Evolutionary conservation across 2,329 filamentous ascomycete genomes (phyloP), one percentile per base, ranked within the genome.

Genomic region (Dactylonectria macrodidyma): DNA sequence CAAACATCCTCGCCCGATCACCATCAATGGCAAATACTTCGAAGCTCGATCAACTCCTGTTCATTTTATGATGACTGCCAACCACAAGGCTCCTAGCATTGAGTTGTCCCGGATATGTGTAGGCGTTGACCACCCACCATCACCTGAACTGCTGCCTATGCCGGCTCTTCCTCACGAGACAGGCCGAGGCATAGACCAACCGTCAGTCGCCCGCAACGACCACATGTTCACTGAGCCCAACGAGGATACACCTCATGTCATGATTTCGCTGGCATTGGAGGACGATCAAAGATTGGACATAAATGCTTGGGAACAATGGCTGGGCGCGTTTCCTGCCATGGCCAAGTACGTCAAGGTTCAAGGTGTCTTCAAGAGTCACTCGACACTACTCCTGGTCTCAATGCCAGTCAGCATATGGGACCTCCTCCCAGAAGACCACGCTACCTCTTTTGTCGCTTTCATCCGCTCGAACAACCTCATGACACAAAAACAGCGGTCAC

Each of bases 1-100:
- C 2, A 90, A 90, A 72, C 88, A 90, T 68, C 88, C 88, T 5
- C 81, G 88, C 8, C 88, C 87, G 22, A 86, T 89, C 70, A 83
- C 85, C 64, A 85, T 87, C 71, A 88, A 90, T 69, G 88, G 88
- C 59, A 87, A 85, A 76, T 83, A 85, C 19, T 88, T 88, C 54
- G 88, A 90, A 73, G 86, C 86, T 41, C 84, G 88, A 46, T 88
- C 87, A 2, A 90, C 88, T 0, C 88, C 88, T 0, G 87, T 90
- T 5, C 88, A 90, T 71, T 89, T 89, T 72, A 90, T 90, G 86
- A 89, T 89, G 87, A 90, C 88, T 2, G 83, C 86, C 19, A 89
- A 90, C 65, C 87, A 89, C 74, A 87, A 83, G 65, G 87, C 86
- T 1, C 86, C 87, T 0, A 89, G 88, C 63, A 90, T 90, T 50